Base-by-base conservation (phyloP, 1,284 basidiomycete genomes). In the Trametes sp. region DNA sequence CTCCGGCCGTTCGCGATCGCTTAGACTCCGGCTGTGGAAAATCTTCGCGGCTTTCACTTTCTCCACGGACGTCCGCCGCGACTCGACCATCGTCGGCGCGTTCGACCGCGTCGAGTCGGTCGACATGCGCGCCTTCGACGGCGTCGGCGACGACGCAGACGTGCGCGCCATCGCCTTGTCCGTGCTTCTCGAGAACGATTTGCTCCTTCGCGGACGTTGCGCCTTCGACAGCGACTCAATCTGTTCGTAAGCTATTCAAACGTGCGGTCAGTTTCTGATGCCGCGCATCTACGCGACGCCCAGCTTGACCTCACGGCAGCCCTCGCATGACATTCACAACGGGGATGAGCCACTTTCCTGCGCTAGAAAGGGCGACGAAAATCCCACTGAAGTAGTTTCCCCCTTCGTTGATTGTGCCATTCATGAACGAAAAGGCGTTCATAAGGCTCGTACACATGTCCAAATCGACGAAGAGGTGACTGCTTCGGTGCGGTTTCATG, bases 151-250 rank as follows among this genome's bases (percentile, higher is more conserved):
- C 38, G 68, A 61, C n/a, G 70, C 67, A 38, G 68, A 62, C 21
- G 66, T 69, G 13, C 70, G 69, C 11, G 65, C 41, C 23, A 62
- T 62, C 8, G 58, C 63, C 53, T 68, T 66, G 64, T 72, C 72
- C 13, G 55, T 71, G 57, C 67, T 79, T 66, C 83, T 81, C 72
- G 87, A 78, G 72, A 89, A 78, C 9, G 91, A 92, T 76, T 88
- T 90, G 76, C 86, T 90, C 66, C 89, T 82, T 54, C 87, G 82
- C 49, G 84, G 79, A 70, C 82, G 84, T 19, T 84, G 80, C 33
- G 77, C 70, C 70, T 85, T 86, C 50, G 87, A 84, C 67, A 90
- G 78, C n/a, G 78, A 75, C 75, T 93, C 90, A 67, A 94, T 91
- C 74, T 91, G 88, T 63, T 86, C 84, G 75, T 91, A 92, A 49